Evolutionary conservation across 768 basidiomycete species (phyloP).

Genomic region (Termitomyces sp.): DNA sequence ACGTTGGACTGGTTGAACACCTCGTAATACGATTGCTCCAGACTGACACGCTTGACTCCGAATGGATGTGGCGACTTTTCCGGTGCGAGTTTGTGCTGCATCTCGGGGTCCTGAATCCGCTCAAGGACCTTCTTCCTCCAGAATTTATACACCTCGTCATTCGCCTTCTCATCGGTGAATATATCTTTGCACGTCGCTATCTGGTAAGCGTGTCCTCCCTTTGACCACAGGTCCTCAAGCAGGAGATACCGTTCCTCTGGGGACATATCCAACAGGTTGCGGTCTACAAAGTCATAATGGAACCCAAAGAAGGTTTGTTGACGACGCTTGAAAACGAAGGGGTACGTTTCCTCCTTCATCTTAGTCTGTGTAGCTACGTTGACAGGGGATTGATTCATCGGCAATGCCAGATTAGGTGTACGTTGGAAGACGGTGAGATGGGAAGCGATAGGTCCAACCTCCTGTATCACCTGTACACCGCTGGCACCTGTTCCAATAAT

Average conservation of each 20-base stretch:
- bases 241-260: slow-evolving; percentile 17
- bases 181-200: slow-evolving; percentile 15
- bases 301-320: slow-evolving; percentile 16
- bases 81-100: no score
- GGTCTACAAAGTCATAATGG: slow-evolving; percentile 4
- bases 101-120: slow-evolving; percentile 14
- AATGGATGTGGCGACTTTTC: slow-evolving; percentile 23
- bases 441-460: slow-evolving; percentile 14
- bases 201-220: slow-evolving; percentile 18
- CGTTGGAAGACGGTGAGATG: slow-evolving; percentile 26
- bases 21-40: no score
- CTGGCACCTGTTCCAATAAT: no score
- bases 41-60: slow-evolving; percentile 20
- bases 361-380: no score
- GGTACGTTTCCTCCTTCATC: no score
- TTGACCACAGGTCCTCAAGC: slow-evolving; percentile 17
- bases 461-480: no score
- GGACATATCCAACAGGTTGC: slow-evolving; percentile 10
- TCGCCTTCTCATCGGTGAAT: slow-evolving; percentile 11
- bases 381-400: slow-evolving; percentile 16
- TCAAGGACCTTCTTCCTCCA: slow-evolving; percentile 19
- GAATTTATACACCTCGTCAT: slow-evolving; percentile 18
- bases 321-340: no score
- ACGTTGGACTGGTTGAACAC: no score
- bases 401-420: slow-evolving; percentile 19